Base-by-base conservation (phyloP, 202 grass and related monocot species). In the Setaria viridis region DNA sequence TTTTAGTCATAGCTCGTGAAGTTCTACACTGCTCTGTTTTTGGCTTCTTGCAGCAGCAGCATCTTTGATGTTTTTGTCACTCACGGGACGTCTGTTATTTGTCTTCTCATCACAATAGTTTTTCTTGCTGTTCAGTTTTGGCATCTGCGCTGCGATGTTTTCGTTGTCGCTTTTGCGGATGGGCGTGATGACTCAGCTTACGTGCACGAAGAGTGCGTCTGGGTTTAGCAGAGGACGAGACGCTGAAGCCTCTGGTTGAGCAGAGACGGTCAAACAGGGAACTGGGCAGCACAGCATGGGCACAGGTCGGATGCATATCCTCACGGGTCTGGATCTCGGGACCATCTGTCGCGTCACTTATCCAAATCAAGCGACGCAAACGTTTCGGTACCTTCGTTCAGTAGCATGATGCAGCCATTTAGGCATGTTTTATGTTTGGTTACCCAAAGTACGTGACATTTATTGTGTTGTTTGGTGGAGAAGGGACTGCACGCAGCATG, bases 291-390 rank as follows among this genome's bases (percentile, higher is more conserved):
- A 30, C 57, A 4, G 25, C 15, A 13, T 12, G 37, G 42, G 32
- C 72, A 17, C 72, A 35, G 65, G 17, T 71, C n/a, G 72, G 80
- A 72, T 65, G 80, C 74, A 75, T 84, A 73, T 84, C 74, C 35
- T 16, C 13, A 15, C 42, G 3, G n/a, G 3, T 4, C n/a, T 21
- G 57, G 10, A 29, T 0, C 34, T 15, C 20, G 9, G 5, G 67
- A 13, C 83, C 67, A 70, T 70, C 83, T 25, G 2, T 35, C 37
- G 37, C 37, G 5, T 48, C 21, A 0, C 74, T 70, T 78, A 70
- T 78, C 73, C 74, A 30, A 14, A 13, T 70, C 14, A 30, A 19
- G 46, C 21, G 9, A 10, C 0, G 46, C 43, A 72, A 6, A 70
- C 67, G 25, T 13, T 70, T 70, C 1, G 41, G 43, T n/a, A 19